Evolutionary conservation across 1,139 yeast genomes (phyloP).

Genomic region (Sugiyamaella paludigena): DNA sequence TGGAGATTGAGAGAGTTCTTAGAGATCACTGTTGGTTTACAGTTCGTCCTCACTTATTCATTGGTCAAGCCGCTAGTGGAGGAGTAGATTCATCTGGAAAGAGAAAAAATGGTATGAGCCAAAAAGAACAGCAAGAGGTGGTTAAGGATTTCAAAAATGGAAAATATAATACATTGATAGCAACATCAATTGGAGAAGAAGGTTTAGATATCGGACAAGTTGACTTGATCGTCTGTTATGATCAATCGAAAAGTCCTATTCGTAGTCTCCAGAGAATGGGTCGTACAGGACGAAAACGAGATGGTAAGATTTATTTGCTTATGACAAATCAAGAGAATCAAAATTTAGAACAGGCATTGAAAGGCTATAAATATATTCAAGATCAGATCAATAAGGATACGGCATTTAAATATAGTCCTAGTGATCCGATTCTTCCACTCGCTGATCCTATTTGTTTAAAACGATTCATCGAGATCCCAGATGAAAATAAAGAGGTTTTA

Average conservation of each 20-base stretch:
- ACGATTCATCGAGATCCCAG: constrained; percentile 61
- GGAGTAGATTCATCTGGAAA: no score
- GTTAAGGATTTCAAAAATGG: constrained; percentile 73
- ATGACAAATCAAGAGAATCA: constrained; percentile 74
- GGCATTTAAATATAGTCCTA: constrained; percentile 38
- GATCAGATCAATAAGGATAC: constrained; percentile 44
- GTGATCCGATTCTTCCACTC: constrained; percentile 67
- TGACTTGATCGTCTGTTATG: constrained; percentile 87
- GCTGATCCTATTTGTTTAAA: constrained; percentile 53
- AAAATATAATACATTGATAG: constrained; percentile 73
- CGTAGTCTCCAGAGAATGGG: constrained; percentile 96
- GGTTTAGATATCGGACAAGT: constrained; percentile 98
- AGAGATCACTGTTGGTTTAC: constrained; percentile 43
- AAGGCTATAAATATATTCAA: constrained; percentile 78
- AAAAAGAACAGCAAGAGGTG: constrained; percentile 50
- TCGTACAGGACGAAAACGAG: constrained; percentile 93
- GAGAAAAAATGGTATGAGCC: constrained; percentile 38
- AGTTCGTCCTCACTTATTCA: constrained; percentile 78
- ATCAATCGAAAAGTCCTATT: constrained; percentile 90
- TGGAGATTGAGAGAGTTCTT: constrained; percentile 73
- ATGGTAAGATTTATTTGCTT: constrained; percentile 77
- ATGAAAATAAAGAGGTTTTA: constrained; percentile 59
- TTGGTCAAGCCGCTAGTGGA: constrained; percentile 61
- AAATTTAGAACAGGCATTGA: constrained; percentile 83
- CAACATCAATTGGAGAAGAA: constrained; percentile 98